Conservation (phyloP, 2,329 filamentous ascomycete genomes). For the Aaosphaeria arxii region DNA sequence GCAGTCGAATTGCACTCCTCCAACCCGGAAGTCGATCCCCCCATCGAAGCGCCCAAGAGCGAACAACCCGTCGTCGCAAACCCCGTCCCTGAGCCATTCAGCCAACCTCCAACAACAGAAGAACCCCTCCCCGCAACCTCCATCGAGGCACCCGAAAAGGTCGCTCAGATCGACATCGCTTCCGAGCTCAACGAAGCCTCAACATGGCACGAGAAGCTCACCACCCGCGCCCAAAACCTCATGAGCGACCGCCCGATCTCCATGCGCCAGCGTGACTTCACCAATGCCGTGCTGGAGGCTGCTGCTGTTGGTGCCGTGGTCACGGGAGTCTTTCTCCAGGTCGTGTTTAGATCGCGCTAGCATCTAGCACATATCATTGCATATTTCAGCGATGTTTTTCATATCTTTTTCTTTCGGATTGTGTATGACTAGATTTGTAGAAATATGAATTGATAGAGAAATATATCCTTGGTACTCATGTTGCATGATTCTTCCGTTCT, state of each 20-base stretch:
- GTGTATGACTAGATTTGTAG: no score
- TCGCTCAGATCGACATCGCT: neutral
- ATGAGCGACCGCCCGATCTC: slow-evolving; percentile 46
- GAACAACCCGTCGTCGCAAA: neutral
- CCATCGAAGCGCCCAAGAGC: neutral
- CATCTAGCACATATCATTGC: neutral
- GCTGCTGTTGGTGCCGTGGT: slow-evolving; percentile 41
- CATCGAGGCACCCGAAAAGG: neutral
- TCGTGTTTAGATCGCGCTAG: slow-evolving; percentile 4
- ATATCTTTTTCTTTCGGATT: no score
- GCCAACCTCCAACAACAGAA: neutral
- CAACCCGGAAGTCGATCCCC: slow-evolving; percentile 2
- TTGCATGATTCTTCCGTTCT: no score
- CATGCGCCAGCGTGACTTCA: slow-evolving; percentile 46
- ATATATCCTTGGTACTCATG: no score
- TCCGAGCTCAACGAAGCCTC: neutral
- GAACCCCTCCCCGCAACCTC: neutral
- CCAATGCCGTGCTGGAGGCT: slow-evolving; percentile 43
- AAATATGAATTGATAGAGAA: no score
- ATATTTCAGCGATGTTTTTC: no score
- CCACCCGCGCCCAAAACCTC: slow-evolving; percentile 26
- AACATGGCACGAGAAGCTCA: slow-evolving; percentile 20
- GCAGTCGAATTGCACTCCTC: slow-evolving; percentile 3
- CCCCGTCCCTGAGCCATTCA: neutral
- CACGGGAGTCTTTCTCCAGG: slow-evolving; percentile 22